phyloP scores from a whole-genome alignment of 176 grass and related monocot genomes.

The Eremochloa ophiuroides region DNA sequence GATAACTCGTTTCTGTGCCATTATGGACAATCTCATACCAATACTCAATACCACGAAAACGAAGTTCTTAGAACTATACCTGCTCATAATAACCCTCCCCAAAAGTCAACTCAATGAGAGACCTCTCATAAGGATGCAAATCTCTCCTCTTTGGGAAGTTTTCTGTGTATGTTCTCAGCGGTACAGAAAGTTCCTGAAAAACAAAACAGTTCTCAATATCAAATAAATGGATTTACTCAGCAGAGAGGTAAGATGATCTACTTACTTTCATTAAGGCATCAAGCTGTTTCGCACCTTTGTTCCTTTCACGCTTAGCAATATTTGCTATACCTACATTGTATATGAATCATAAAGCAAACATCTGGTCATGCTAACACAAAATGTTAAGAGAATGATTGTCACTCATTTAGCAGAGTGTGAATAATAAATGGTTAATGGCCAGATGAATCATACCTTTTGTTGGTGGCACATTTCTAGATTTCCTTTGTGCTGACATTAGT shows the following conservation, averaged over 20 bases:
- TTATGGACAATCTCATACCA: not conserved
- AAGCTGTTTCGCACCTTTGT: constrained; percentile 93
- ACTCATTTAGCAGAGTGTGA: not conserved
- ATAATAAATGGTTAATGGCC: not conserved
- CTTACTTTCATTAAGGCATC: constrained; percentile 98
- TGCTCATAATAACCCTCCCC: constrained; percentile 91
- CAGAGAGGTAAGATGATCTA: not conserved
- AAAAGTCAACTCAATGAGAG: constrained; percentile 95
- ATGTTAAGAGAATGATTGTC: not conserved
- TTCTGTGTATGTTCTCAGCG: constrained; percentile 69
- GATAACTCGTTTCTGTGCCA: constrained; percentile 1
- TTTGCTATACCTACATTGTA: constrained; percentile 71
- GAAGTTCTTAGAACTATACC: constrained; percentile 36
- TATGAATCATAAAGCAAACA: constrained; percentile 3
- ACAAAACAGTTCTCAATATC: not conserved
- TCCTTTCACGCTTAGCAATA: constrained; percentile 91
- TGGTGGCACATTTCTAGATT: constrained; percentile 79
- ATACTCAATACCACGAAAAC: not conserved
- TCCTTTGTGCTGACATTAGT: constrained; percentile 89
- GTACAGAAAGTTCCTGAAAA: constrained; percentile 84
- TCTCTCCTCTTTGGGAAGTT: constrained; percentile 76
- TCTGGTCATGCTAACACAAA: not conserved
- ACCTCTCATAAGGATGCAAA: constrained; percentile 93
- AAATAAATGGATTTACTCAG: not conserved
- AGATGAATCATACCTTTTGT: constrained; percentile 67